Evolutionary conservation across 1,284 basidiomycete genomes (phyloP).

Genomic region (Ustilago xerochloae): DNA sequence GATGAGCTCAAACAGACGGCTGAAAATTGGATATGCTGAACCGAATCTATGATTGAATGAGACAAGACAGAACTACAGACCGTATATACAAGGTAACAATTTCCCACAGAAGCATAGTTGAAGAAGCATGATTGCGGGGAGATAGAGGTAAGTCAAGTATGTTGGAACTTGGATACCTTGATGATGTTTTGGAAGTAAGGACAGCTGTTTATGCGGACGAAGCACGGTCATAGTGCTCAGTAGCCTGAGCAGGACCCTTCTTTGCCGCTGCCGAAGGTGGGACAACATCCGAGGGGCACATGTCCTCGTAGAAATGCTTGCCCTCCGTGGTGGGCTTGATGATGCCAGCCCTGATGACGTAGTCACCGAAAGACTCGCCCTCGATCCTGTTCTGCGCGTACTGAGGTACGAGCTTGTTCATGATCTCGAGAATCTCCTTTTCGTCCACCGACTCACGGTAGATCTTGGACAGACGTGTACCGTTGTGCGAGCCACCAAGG

Average conservation of each 20-base stretch:
- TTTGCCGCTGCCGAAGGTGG: conserved; percentile 40
- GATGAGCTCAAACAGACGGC: not conserved
- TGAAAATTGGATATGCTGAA: not conserved
- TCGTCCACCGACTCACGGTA: conserved; percentile 90
- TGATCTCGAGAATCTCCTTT: conserved; percentile 89
- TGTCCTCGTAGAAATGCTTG: conserved; percentile 60
- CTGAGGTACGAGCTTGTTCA: conserved; percentile 89
- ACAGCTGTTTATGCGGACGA: conserved; percentile 36
- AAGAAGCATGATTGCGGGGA: conserved; percentile 1
- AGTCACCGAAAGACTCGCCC: conserved; percentile 96
- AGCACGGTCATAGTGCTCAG: conserved; percentile 49
- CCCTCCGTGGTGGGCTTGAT: conserved; percentile 63
- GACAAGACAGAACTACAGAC: not conserved
- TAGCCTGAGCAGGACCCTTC: conserved; percentile 44
- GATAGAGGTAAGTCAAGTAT: not conserved
- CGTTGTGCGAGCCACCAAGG: conserved; percentile 92
- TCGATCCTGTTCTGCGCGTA: conserved; percentile 88
- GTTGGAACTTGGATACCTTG: conserved; percentile 8
- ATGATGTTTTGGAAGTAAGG: not conserved
- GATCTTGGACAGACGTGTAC: conserved; percentile 92
- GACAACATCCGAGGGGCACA: conserved; percentile 47
- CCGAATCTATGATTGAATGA: conserved; percentile 14
- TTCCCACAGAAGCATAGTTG: conserved; percentile 1
- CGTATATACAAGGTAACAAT: conserved; percentile 2
- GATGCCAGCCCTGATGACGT: conserved; percentile 75